These are phyloP conservation scores for Pyrenochaeta sp. DNA, from an alignment of 2,329 filamentous ascomycete species.

Conservation along the genomic window DNA sequence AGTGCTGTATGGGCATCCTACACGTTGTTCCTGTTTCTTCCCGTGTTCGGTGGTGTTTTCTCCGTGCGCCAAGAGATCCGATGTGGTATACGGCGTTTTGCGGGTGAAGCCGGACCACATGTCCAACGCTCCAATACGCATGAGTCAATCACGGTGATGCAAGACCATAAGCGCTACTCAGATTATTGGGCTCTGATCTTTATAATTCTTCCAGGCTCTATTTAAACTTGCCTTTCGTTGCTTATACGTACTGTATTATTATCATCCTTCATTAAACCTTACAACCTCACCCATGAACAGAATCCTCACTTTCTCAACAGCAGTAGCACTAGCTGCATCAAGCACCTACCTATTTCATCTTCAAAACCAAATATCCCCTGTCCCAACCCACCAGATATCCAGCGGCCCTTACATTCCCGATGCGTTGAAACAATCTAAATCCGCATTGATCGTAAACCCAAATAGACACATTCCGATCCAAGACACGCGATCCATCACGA, in stretches of 20 bases:
- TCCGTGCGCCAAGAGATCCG: too few relatives aligned
- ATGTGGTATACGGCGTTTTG: too few relatives aligned
- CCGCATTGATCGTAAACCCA: slow-evolving; percentile 12
- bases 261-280: background rate
- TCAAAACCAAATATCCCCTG: slow-evolving; percentile 1
- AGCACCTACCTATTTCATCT: slow-evolving; percentile 3
- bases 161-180: background rate
- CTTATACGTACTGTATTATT: background rate
- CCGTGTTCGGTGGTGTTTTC: too few relatives aligned
- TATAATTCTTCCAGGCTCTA: background rate
- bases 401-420: background rate
- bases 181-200: background rate
- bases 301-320: slow-evolving; percentile 4
- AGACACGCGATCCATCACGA: slow-evolving; percentile 7
- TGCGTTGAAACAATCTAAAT: slow-evolving; percentile 5
- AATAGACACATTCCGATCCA: slow-evolving; percentile 2
- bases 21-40: too few relatives aligned
- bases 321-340: slow-evolving; percentile 5
- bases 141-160: too few relatives aligned
- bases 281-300: slow-evolving; percentile 5
- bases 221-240: background rate
- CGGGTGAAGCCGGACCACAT: too few relatives aligned
- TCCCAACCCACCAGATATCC: slow-evolving; percentile 6
- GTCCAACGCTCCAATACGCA: too few relatives aligned
- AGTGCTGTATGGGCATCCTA: too few relatives aligned